phyloP scores from a whole-genome alignment of 2,329 filamentous ascomycete species.

The Cladorrhinum sp. region DNA sequence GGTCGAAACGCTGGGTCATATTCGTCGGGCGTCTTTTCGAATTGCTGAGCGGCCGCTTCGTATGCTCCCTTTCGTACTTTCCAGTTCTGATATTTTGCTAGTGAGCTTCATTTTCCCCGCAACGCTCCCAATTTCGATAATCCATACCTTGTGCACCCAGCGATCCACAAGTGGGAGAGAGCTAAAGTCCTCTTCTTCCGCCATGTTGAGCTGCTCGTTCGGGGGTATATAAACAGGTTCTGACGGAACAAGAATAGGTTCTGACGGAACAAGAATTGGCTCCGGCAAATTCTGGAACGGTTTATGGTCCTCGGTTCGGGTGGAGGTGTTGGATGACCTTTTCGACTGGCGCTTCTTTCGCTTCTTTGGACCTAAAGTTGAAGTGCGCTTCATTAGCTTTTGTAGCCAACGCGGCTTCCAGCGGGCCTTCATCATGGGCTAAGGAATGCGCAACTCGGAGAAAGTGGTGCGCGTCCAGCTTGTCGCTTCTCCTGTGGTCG shows the following conservation, averaged over 20 bases:
- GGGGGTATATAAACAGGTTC: not conserved
- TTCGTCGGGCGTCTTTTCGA: slow-evolving; percentile 81
- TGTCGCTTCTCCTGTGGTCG: not conserved
- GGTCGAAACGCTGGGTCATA: slow-evolving; percentile 80
- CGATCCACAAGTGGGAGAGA: slow-evolving; percentile 74
- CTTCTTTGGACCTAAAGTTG: slow-evolving; percentile 15
- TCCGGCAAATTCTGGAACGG: not conserved
- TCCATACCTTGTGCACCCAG: slow-evolving; percentile 72
- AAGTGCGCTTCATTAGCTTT: slow-evolving; percentile 24
- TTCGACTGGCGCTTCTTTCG: slow-evolving; percentile 7
- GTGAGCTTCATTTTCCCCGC: not conserved
- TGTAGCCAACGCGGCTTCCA: slow-evolving; percentile 15
- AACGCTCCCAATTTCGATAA: not conserved
- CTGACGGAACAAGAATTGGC: not conserved
- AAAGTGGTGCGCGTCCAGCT: not conserved
- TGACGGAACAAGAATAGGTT: not conserved
- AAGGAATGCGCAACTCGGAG: not conserved
- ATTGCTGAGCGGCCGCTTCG: slow-evolving; percentile 85
- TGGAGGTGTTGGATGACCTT: not conserved
- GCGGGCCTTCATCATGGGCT: slow-evolving; percentile 18
- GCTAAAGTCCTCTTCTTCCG: slow-evolving; percentile 82
- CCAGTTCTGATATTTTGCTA: slow-evolving; percentile 62
- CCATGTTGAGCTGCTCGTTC: slow-evolving; percentile 52
- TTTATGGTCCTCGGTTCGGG: not conserved
- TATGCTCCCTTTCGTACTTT: slow-evolving; percentile 95